A percentile compares a stretch with the other conserved stretches of the same genome.
Conservation (phyloP, 768 basidiomycete genomes). For the Neoboletus subvelutipes region DNA sequence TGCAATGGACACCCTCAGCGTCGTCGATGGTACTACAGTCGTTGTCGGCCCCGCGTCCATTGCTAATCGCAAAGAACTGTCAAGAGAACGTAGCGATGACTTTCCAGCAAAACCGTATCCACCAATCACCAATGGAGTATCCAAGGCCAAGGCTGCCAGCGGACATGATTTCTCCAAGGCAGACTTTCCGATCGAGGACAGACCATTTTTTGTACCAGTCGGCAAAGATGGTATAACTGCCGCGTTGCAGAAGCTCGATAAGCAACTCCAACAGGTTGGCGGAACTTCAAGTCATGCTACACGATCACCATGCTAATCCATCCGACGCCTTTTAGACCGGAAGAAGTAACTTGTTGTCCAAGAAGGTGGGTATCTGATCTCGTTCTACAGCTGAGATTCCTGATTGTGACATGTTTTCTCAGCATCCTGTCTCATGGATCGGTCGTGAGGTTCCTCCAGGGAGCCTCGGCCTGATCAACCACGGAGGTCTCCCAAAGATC, state of each 20-base stretch:
- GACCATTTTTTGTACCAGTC: constrained; percentile 73
- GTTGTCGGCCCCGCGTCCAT: constrained; percentile 38
- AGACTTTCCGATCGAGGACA: constrained; percentile 53
- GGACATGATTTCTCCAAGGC: constrained; percentile 44
- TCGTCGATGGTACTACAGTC: constrained; percentile 46
- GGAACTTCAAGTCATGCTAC: not conserved
- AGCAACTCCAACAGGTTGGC: constrained; percentile 47
- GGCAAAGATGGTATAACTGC: constrained; percentile 62
- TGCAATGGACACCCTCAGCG: constrained; percentile 34
- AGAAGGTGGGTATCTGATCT: constrained; percentile 42
- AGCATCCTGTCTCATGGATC: constrained; percentile 66
- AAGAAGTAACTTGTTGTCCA: constrained; percentile 56
- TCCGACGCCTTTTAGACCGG: constrained; percentile 45
- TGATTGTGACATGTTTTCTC: not conserved
- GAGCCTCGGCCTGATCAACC: constrained; percentile 70
- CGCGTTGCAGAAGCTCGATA: constrained; percentile 70
- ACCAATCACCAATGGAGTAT: constrained; percentile 5
- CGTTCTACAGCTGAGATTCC: not conserved
- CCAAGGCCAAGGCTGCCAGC: constrained; percentile 15
- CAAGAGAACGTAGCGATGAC: constrained; percentile 17
- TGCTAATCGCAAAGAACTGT: constrained; percentile 26
- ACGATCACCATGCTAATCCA: constrained; percentile 3
- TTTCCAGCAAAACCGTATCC: constrained; percentile 24
- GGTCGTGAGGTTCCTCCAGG: constrained; percentile 74
- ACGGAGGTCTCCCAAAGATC: constrained; percentile 80